Evolutionary conservation across 2,329 filamentous ascomycete genomes (phyloP), one percentile per base, ranked within the genome.

Genomic region (Hymenotorrendiella dingleyae): DNA sequence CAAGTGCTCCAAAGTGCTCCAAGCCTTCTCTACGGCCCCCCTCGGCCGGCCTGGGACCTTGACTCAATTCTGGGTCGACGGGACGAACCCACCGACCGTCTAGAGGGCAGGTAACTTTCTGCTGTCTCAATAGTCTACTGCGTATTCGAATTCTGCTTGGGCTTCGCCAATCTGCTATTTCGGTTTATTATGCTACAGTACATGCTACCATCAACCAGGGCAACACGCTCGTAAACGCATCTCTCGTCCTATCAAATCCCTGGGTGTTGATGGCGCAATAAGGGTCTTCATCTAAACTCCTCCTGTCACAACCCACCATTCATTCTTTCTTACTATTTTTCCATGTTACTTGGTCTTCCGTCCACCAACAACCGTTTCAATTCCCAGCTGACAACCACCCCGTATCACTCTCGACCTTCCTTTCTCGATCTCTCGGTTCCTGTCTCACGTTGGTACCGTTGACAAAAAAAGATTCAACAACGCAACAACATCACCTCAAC

Each of bases 331-430:
- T 43, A 30, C 35, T 43, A 20, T 14, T 46, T 48, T 46, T 51
- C 40, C 48, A 53, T 45, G 48, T 54, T 50, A 50, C 50, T 51
- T 52, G 39, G 29, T 26, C 32, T 34, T 28, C 27, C 11, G n/a
- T 16, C n/a, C 24, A 43, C 30, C 42, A 36, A 40, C 35, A 30
- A 29, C 28, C 12, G 21, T 28, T 21, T 21, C 24, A 43, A 29
- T 23, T 33, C 10, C 12, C 32, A 16, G 14, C 28, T 21, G 19
- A 21, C 26, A 27, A 20, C 34, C 34, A 16, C 21, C 29, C 34
- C 37, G 28, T 38, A 41, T 27, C 27, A 41, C 27, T 40, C 17
- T 26, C 38, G 32, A 42, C 38, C 38, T 49, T 41, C 45, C 47
- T 29, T 39, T 40, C 42, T 42, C 40, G 46, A 42, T 17, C 14